These are phyloP conservation scores for Fistulinella staudtii DNA, from an alignment of 1,284 basidiomycete genomes.

Conservation along the genomic window DNA sequence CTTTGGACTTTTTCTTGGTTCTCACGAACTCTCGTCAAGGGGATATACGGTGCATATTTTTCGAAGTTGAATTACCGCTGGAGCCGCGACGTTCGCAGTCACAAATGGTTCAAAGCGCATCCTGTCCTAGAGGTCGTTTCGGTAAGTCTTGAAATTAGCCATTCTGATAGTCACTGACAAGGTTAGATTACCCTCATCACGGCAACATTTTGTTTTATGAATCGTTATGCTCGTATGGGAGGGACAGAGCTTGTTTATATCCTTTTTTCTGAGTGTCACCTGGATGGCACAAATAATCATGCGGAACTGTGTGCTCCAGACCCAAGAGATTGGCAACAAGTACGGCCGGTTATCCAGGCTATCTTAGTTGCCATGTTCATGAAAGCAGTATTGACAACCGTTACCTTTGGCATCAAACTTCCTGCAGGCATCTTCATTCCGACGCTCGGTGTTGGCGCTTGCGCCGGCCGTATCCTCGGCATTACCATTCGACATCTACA, in stretches of 20 bases:
- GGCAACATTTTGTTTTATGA: constrained; percentile 77
- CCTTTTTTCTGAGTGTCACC: constrained; percentile 83
- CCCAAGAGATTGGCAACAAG: constrained; percentile 53
- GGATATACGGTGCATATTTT: constrained; percentile 92
- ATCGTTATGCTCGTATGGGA: constrained; percentile 90
- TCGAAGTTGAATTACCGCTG: constrained; percentile 90
- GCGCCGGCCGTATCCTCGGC: constrained; percentile 87
- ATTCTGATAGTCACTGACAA: constrained; percentile 7
- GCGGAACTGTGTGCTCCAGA: constrained; percentile 71
- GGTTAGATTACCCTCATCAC: constrained; percentile 74
- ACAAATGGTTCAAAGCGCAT: constrained; percentile 76
- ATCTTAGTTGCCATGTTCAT: constrained; percentile 76
- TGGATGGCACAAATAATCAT: constrained; percentile 51
- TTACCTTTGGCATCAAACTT: constrained; percentile 93
- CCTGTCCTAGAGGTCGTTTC: constrained; percentile 84
- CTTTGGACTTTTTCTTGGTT: background rate
- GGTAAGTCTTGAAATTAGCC: constrained; percentile 42
- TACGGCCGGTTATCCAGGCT: constrained; percentile 63
- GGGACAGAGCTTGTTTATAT: constrained; percentile 93
- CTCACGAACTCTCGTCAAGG: constrained; percentile 43
- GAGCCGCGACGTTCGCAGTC: constrained; percentile 78
- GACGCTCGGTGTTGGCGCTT: constrained; percentile 94
- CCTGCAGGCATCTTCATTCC: constrained; percentile 98
- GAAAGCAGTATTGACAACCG: constrained; percentile 79
- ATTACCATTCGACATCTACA: constrained; percentile 80